phyloP scores from a whole-genome alignment of 306 rosid genomes.

The Corylus americana region DNA sequence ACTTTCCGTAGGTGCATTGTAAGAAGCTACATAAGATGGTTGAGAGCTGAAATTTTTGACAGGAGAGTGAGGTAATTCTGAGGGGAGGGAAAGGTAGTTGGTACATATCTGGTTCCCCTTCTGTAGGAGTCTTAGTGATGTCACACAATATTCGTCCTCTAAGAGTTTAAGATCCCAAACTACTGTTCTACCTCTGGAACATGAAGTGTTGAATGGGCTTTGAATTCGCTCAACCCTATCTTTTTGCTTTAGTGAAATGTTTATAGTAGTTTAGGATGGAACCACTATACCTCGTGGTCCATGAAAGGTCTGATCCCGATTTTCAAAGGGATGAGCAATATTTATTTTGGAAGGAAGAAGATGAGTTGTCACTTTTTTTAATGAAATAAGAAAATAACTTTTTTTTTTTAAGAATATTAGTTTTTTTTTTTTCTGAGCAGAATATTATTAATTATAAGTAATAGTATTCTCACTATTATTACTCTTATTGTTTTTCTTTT shows the following conservation, averaged over 20 bases:
- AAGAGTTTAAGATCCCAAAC: background rate
- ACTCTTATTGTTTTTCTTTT: background rate
- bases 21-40: background rate
- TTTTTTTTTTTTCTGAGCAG: too few species aligned
- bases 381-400: background rate
- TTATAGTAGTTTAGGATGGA: background rate
- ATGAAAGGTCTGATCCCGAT: background rate
- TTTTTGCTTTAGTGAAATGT: background rate
- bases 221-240: background rate
- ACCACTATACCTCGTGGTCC: background rate
- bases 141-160: background rate
- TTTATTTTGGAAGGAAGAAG: background rate
- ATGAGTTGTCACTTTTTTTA: background rate
- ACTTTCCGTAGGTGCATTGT: background rate
- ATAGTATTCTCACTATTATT: background rate
- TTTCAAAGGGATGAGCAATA: slow-evolving; percentile 2
- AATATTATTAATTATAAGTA: too few species aligned
- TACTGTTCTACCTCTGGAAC: background rate
- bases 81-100: background rate
- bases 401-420: background rate
- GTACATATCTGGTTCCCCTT: background rate
- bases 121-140: background rate
- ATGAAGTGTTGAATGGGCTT: background rate
- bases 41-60: background rate
- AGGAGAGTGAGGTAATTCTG: background rate